These are phyloP conservation scores for Fusarium hainanense DNA, from an alignment of 2,329 filamentous ascomycete species.

Conservation along the genomic window DNA sequence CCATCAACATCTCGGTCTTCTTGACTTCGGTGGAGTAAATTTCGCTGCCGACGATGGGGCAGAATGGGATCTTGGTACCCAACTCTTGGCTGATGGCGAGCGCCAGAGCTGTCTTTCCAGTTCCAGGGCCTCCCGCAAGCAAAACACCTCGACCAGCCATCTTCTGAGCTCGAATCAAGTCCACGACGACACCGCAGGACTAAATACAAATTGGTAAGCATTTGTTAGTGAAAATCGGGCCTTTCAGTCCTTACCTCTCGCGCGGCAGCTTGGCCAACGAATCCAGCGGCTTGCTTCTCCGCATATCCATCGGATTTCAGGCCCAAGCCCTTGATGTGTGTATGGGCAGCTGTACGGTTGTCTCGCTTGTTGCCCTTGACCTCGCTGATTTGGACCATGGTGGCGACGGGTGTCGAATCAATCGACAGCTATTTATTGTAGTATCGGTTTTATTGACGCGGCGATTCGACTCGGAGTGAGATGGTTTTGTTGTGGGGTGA, in stretches of 20 bases:
- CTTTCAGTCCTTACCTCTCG: slow-evolving; percentile 75
- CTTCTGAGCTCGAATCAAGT: slow-evolving; percentile 94
- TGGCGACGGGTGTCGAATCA: slow-evolving; percentile 50
- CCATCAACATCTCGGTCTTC: slow-evolving; percentile 99
- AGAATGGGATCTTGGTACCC: slow-evolving; percentile 98
- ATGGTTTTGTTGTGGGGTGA: slow-evolving; percentile 22
- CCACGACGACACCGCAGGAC: slow-evolving; percentile 96
- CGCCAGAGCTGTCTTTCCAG: slow-evolving; percentile 96
- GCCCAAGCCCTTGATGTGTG: slow-evolving; percentile 96
- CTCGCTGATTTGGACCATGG: slow-evolving; percentile 91
- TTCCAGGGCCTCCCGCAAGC: slow-evolving; percentile 92
- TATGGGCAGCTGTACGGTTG: slow-evolving; percentile 95
- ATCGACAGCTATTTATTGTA: slow-evolving; percentile 15
- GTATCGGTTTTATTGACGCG: slow-evolving; percentile 1
- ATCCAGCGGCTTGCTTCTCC: slow-evolving; percentile 82
- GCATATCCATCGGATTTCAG: slow-evolving; percentile 87
- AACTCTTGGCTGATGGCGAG: slow-evolving; percentile 96
- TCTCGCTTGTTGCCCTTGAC: slow-evolving; percentile 95
- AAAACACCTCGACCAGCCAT: slow-evolving; percentile 96
- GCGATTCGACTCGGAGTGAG: slow-evolving; percentile 11
- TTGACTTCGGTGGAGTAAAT: slow-evolving; percentile 98
- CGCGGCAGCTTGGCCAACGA: slow-evolving; percentile 87
- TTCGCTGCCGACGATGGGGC: slow-evolving; percentile 97
- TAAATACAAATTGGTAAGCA: slow-evolving; percentile 52
- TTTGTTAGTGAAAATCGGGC: background rate